Evolutionary conservation across 1,284 basidiomycete species (phyloP).

Genomic region (Serendipita sp.): DNA sequence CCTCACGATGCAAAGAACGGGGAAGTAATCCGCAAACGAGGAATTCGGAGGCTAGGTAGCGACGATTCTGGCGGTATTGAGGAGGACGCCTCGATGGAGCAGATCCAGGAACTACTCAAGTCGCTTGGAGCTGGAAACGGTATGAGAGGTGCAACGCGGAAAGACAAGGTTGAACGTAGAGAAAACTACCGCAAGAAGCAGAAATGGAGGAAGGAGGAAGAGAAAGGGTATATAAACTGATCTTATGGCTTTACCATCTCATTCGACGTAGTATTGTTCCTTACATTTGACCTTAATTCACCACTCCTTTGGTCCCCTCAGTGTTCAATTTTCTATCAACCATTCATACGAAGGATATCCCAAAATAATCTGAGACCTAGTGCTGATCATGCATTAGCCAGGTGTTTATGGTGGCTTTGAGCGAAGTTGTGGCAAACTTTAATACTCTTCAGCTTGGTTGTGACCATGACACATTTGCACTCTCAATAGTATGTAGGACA

Average conservation of each 20-base stretch:
- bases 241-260: no score
- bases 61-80: neutral
- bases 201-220: neutral
- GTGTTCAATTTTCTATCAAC: no score
- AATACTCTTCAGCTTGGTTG: no score
- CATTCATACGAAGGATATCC: neutral
- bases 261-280: neutral
- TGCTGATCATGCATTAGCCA: neutral
- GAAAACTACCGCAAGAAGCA: neutral
- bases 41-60: neutral
- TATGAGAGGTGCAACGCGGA: neutral
- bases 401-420: no score
- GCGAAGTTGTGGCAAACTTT: no score
- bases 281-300: neutral
- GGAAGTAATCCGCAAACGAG: conserved; percentile 39
- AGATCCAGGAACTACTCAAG: conserved; percentile 5
- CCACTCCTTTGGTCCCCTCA: neutral
- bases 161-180: neutral
- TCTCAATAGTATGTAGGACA: no score
- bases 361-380: neutral
- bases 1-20: conserved; percentile 71
- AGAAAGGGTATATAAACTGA: neutral
- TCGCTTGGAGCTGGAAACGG: conserved; percentile 15
- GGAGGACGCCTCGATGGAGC: neutral
- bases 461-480: no score